A percentile compares a stretch with the other conserved stretches of the same genome.
Conservation (phyloP, 805 yeast species). For the Spathaspora passalidarum region DNA sequence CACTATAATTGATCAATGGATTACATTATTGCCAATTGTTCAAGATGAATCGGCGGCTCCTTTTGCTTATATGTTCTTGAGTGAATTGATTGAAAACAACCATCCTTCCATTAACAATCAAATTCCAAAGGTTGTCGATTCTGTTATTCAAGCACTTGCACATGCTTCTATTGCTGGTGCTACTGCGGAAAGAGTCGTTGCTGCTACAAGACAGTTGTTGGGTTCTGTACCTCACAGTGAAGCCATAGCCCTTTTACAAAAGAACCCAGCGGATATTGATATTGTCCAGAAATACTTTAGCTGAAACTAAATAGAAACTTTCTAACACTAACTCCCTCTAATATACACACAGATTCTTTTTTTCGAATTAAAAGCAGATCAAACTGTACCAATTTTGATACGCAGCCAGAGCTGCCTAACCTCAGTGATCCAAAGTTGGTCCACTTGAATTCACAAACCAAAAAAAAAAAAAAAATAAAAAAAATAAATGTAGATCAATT, state of each 20-base stretch:
- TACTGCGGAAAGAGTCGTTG: constrained; percentile 64
- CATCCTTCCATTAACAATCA: constrained; percentile 55
- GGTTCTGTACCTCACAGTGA: constrained; percentile 65
- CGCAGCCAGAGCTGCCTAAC: no score
- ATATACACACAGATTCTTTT: background rate
- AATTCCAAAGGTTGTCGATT: constrained; percentile 60
- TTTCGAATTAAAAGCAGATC: no score
- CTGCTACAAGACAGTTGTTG: constrained; percentile 61
- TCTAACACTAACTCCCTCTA: background rate
- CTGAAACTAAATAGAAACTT: constrained; percentile 9
- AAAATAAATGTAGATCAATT: background rate
- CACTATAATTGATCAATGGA: constrained; percentile 70
- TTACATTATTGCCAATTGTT: constrained; percentile 73
- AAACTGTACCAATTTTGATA: no score
- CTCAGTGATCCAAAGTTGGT: background rate
- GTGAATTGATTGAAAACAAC: constrained; percentile 64
- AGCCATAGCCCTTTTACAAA: constrained; percentile 60
- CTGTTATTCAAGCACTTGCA: constrained; percentile 71
- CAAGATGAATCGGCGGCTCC: constrained; percentile 89
- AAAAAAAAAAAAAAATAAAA: no score
- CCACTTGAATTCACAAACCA: background rate
- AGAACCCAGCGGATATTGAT: constrained; percentile 53
- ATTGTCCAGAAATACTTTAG: constrained; percentile 59
- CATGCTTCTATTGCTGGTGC: constrained; percentile 65
- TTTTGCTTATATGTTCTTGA: constrained; percentile 71